These are phyloP conservation scores for Aureobasidium sp. DNA, from an alignment of 2,329 filamentous ascomycete species.

Conservation along the genomic window DNA sequence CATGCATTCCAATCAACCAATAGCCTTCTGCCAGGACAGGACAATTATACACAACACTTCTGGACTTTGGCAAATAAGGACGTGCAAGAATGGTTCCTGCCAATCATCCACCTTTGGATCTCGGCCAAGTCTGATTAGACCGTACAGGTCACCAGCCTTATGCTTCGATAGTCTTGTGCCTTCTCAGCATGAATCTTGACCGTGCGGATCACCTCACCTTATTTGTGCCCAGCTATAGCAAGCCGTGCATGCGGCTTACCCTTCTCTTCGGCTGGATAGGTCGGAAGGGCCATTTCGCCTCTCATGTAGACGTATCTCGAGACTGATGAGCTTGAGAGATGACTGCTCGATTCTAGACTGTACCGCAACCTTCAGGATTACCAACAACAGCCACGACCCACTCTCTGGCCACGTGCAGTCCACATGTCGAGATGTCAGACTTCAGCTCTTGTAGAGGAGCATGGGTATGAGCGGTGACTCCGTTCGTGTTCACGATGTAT, in stretches of 20 bases:
- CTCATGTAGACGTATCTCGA: too few relatives aligned
- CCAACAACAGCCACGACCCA: not conserved
- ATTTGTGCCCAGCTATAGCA: not conserved
- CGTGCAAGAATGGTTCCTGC: not conserved
- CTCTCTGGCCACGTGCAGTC: not conserved
- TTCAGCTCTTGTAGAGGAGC: not conserved
- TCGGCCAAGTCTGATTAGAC: not conserved
- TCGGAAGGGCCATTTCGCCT: not conserved
- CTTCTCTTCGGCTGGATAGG: too few relatives aligned
- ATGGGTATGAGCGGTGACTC: not conserved
- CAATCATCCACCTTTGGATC: not conserved
- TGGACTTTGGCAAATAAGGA: not conserved
- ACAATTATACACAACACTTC: not conserved
- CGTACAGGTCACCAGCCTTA: not conserved
- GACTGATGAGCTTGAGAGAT: not conserved
- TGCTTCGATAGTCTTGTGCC: constrained; percentile 10
- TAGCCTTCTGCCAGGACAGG: not conserved
- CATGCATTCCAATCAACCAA: not conserved
- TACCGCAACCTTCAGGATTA: not conserved
- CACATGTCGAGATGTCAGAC: not conserved
- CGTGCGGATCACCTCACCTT: not conserved
- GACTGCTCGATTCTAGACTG: not conserved
- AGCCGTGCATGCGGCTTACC: too few relatives aligned
- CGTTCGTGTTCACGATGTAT: not conserved
- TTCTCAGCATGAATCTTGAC: not conserved